Evolutionary conservation across 768 basidiomycete genomes (phyloP).

Genomic region (Scleroderma bovista): DNA sequence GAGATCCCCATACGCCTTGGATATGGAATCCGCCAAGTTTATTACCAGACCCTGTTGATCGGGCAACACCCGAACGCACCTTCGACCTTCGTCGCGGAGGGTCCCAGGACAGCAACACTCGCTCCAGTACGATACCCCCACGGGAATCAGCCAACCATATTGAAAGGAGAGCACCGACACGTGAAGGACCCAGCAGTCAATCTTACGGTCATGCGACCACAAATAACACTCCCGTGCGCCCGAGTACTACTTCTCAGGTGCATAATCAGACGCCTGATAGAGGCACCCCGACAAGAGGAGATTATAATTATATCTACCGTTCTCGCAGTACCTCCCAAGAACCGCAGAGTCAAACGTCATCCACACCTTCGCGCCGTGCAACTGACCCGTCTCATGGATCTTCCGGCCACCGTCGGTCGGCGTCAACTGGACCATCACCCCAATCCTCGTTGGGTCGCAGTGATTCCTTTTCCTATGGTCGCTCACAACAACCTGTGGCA

Average conservation of each 20-base stretch:
- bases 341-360: neutral
- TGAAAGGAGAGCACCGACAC: slow-evolving; percentile 10
- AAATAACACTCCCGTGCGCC: neutral
- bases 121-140: slow-evolving; percentile 9
- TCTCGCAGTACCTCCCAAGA: slow-evolving; percentile 11
- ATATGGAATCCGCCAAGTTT: slow-evolving; percentile 60
- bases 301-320: slow-evolving; percentile 16
- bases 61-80: slow-evolving; percentile 26
- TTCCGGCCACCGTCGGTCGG: slow-evolving; percentile 4
- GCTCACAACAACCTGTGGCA: slow-evolving; percentile 12
- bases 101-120: slow-evolving; percentile 15
- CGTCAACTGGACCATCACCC: slow-evolving; percentile 11
- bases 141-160: slow-evolving; percentile 17
- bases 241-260: slow-evolving; percentile 4
- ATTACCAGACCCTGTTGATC: slow-evolving; percentile 19
- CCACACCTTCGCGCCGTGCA: slow-evolving; percentile 18
- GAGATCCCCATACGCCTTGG: slow-evolving; percentile 59
- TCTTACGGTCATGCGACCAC: neutral
- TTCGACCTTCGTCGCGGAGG: slow-evolving; percentile 18
- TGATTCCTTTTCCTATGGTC: slow-evolving; percentile 19
- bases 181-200: slow-evolving; percentile 5
- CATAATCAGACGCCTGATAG: slow-evolving; percentile 21
- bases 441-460: slow-evolving; percentile 6
- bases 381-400: slow-evolving; percentile 19
- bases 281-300: slow-evolving; percentile 7